phyloP scores from a whole-genome alignment of 2,329 filamentous ascomycete species.

The Didymella keratinophila region DNA sequence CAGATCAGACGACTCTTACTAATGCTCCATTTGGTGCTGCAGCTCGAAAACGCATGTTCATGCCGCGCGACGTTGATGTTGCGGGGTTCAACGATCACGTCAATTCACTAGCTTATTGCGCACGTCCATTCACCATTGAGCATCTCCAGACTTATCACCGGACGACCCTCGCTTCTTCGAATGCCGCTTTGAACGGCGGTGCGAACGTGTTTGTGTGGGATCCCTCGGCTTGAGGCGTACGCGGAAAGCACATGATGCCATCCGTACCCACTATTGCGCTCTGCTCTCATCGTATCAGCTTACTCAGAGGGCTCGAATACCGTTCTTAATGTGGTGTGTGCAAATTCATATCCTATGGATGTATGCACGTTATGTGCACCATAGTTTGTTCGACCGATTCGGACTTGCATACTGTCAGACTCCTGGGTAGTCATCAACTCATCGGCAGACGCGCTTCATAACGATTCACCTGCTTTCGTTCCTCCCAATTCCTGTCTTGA shows the following conservation, averaged over 20 bases:
- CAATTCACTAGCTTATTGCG: constrained; percentile 44
- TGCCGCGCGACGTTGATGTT: constrained; percentile 30
- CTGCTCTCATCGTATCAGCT: constrained; percentile 1
- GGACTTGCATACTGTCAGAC: neutral
- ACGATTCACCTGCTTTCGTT: neutral
- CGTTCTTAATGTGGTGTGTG: neutral
- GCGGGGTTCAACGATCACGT: constrained; percentile 48
- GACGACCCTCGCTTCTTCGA: constrained; percentile 3
- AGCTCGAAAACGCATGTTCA: constrained; percentile 17
- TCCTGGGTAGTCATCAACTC: neutral
- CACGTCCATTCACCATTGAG: constrained; percentile 34
- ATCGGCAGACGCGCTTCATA: neutral
- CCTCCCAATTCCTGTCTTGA: too few relatives aligned
- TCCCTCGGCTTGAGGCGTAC: neutral
- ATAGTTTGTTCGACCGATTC: neutral
- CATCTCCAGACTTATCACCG: constrained; percentile 33
- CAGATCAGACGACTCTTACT: constrained; percentile 19
- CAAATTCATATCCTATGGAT: neutral
- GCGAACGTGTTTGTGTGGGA: neutral
- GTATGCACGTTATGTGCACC: neutral
- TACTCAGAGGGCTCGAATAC: neutral
- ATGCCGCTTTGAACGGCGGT: constrained; percentile 9
- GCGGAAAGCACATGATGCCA: constrained; percentile 32
- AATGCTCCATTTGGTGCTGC: constrained; percentile 21
- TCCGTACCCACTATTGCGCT: constrained; percentile 29